Evolutionary conservation across 2,329 filamentous ascomycete genomes (phyloP).

Genomic region (Nemania serpens): DNA sequence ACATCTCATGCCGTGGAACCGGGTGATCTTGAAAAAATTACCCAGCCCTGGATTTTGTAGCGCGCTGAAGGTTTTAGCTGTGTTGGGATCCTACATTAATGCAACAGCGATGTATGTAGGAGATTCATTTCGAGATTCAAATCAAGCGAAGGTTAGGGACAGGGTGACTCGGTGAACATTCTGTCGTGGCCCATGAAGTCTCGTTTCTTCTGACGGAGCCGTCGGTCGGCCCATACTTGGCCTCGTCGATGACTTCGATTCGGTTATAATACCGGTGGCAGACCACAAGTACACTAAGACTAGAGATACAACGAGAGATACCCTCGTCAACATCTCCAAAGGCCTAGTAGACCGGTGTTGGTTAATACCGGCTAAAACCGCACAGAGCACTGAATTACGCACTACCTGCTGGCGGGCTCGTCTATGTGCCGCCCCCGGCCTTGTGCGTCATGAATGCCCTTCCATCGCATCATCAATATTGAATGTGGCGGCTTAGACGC

Average conservation of each 20-base stretch:
- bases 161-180: not conserved
- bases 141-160: no score
- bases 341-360: not conserved
- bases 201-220: not conserved
- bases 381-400: slow-evolving; percentile 28
- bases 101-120: not conserved
- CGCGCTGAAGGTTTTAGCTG: not conserved
- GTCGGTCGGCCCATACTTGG: not conserved
- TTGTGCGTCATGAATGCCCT: slow-evolving; percentile 11
- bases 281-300: not conserved
- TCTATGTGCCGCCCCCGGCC: slow-evolving; percentile 18
- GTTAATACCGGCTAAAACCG: slow-evolving; percentile 35
- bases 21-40: not conserved
- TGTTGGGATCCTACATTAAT: not conserved
- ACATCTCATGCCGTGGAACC: slow-evolving; percentile 6
- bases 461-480: slow-evolving; percentile 26
- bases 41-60: slow-evolving; percentile 4
- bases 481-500: slow-evolving; percentile 25
- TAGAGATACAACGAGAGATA: not conserved
- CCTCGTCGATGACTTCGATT: no score
- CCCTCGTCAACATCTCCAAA: slow-evolving; percentile 3
- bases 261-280: not conserved
- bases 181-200: not conserved
- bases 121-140: no score
- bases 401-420: slow-evolving; percentile 23